A percentile compares a stretch with the other conserved stretches of the same genome.
Conservation (phyloP, 1,284 basidiomycete genomes). For the Rhizoctonia solani region DNA sequence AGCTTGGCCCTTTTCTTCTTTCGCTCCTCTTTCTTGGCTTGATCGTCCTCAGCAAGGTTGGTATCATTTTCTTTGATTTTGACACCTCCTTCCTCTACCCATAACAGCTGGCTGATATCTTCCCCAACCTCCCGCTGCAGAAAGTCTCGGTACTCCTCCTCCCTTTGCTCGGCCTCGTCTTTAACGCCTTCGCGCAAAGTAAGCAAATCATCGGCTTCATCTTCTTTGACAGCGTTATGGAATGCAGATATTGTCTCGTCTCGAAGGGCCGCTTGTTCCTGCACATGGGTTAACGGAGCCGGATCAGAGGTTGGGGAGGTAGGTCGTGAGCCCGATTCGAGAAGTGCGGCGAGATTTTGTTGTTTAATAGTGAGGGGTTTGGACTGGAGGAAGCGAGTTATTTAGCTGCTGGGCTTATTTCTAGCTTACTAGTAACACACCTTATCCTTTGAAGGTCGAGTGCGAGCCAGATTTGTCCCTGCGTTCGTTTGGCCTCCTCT, state of each 20-base stretch:
- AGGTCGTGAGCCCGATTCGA: conserved; percentile 57
- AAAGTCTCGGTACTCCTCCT: conserved; percentile 80
- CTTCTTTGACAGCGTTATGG: conserved; percentile 54
- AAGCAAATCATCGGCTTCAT: conserved; percentile 60
- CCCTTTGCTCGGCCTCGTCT: conserved; percentile 74
- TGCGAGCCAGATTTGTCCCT: conserved; percentile 21
- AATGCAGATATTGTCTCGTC: conserved; percentile 87
- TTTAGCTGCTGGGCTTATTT: conserved; percentile 21
- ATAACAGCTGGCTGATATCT: conserved; percentile 62
- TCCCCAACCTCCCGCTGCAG: conserved; percentile 81
- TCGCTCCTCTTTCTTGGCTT: conserved; percentile 40
- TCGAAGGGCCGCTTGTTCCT: conserved; percentile 78
- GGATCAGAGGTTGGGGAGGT: conserved; percentile 51
- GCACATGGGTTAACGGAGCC: conserved; percentile 66
- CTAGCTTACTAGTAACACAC: conserved; percentile 45
- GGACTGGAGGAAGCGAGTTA: conserved; percentile 45
- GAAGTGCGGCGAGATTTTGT: conserved; percentile 59
- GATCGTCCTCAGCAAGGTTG: neutral
- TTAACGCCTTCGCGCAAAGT: conserved; percentile 74
- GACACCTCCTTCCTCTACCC: conserved; percentile 43
- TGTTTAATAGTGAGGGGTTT: conserved; percentile 67
- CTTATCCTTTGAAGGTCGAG: conserved; percentile 49
- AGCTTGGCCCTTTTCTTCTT: conserved; percentile 45
- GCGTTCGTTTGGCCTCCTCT: conserved; percentile 66
- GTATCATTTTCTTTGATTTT: conserved; percentile 50